Percentiles rank a stretch among this genome's conserved stretches.
Evolutionary conservation across 169 alveolate genomes (phyloP).

Genomic region (Cystoisospora suis): DNA sequence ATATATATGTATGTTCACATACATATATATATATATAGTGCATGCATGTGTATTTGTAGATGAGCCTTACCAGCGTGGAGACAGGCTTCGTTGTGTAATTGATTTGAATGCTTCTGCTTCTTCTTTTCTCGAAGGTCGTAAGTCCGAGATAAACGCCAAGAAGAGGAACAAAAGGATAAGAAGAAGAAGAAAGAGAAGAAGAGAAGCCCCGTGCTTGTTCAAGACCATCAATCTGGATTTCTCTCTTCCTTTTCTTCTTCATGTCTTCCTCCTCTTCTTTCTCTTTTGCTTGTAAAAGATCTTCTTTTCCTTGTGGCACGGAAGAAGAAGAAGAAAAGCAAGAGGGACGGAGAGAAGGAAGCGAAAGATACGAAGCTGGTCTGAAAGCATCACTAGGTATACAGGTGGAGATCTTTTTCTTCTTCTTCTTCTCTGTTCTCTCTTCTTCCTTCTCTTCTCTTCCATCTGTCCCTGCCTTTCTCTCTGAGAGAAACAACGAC

Average conservation of each 20-base stretch:
- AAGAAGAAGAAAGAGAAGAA: not conserved
- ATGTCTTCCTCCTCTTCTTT: not conserved
- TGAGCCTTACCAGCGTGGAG: not conserved
- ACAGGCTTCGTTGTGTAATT: not conserved
- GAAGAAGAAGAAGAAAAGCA: not conserved
- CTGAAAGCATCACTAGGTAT: too few species aligned
- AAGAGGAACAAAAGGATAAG: slow-evolving; percentile 4
- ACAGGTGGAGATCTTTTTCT: too few species aligned
- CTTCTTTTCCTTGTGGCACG: too few species aligned
- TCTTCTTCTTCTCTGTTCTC: too few species aligned
- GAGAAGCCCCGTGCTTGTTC: not conserved
- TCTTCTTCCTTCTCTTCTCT: too few species aligned
- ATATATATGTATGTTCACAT: not conserved
- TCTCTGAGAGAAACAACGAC: too few species aligned
- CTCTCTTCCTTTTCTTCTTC: not conserved
- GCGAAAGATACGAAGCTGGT: too few species aligned
- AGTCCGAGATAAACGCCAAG: slow-evolving; percentile 27
- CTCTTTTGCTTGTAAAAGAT: too few species aligned
- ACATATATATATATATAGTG: not conserved
- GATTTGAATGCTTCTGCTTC: not conserved
- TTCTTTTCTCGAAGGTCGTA: not conserved
- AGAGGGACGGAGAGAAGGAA: not conserved
- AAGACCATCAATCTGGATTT: not conserved
- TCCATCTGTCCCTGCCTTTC: too few species aligned
- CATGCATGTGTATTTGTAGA: not conserved